phyloP scores from a whole-genome alignment of 2,329 filamentous ascomycete genomes.

The Pestalotiopsis sp. region DNA sequence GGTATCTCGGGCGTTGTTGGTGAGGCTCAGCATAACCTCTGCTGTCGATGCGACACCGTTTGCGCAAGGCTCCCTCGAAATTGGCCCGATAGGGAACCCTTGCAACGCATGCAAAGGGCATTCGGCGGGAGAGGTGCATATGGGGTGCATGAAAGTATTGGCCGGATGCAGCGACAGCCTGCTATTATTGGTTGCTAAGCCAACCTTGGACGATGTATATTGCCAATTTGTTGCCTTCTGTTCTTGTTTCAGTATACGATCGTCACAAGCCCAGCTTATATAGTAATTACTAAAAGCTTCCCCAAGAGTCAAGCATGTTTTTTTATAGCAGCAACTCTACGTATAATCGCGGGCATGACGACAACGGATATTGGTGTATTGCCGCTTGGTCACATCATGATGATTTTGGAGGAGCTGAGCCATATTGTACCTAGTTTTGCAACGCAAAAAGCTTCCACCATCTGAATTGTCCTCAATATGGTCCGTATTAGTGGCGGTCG shows the following conservation, averaged over 20 bases:
- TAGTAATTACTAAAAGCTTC: too few species aligned
- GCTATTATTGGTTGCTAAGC: not conserved
- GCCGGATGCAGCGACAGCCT: not conserved
- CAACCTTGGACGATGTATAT: too few species aligned
- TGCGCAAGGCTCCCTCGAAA: not conserved
- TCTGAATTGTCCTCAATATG: not conserved
- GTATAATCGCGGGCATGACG: not conserved
- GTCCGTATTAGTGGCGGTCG: not conserved
- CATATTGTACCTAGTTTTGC: not conserved
- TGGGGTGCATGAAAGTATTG: not conserved
- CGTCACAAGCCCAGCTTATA: too few species aligned
- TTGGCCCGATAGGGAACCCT: not conserved
- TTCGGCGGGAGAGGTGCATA: not conserved
- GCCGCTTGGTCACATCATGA: not conserved
- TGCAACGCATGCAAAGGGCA: not conserved
- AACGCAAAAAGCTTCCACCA: not conserved
- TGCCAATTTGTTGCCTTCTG: too few species aligned
- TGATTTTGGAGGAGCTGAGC: not conserved
- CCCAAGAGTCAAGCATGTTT: too few species aligned
- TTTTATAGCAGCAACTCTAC: too few species aligned
- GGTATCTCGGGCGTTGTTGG: not conserved
- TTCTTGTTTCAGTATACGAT: too few species aligned
- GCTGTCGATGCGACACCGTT: not conserved
- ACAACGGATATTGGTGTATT: not conserved
- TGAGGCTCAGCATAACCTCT: not conserved